Evolutionary conservation across 306 rosid genomes (phyloP), one percentile per base, ranked within the genome.

Genomic region (Vigna trinervia): DNA sequence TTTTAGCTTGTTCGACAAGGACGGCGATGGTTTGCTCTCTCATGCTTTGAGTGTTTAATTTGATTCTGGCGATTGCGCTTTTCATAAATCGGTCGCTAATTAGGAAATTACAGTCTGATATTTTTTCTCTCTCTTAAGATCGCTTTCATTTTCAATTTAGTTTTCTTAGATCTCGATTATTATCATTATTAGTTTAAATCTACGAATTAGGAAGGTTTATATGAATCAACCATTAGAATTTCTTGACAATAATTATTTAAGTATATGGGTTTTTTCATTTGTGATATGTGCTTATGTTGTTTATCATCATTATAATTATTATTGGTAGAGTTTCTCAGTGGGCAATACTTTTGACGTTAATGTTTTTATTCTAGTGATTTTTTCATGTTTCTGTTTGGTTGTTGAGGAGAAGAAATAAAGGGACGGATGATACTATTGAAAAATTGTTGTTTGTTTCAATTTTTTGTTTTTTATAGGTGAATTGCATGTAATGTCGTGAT

Each of bases 1-100:
- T 19, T 90, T 90, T 81, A 87, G 94, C 71, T 79, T 90, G 62
- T 88, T 90, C 87, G 95, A 90, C 59, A 90, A 86, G 88, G 95
- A 90, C 52, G 92, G 95, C 71, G 92, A 88, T 39, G 95, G 95
- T 90, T 32, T 41, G 83, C 64, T 54, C 73, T 73, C 17, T 76
- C 8, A 1, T 0, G 0, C 68, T 62, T 73, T n/a, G 2, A 26
- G 6, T 36, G n/a, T 30, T 11, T 34, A 17, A 28, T 36, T 81
- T 13, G 23, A 12, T 8, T 38, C 51, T 12, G 0, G 4, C 8
- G 11, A 8, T 8, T 46, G n/a, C 2, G 39, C 1, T 39, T 53
- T 76, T 60, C n/a, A 19, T 22, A 64, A 85, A 85, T 81, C 83
- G 52, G 12, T 80, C 28, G 13, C 43, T 4, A 26, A 32, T 80